Percentiles rank a stretch among this genome's conserved stretches.
Conservation (phyloP, 495 filamentous ascomycete genomes). For the Margaritispora aquatica region DNA sequence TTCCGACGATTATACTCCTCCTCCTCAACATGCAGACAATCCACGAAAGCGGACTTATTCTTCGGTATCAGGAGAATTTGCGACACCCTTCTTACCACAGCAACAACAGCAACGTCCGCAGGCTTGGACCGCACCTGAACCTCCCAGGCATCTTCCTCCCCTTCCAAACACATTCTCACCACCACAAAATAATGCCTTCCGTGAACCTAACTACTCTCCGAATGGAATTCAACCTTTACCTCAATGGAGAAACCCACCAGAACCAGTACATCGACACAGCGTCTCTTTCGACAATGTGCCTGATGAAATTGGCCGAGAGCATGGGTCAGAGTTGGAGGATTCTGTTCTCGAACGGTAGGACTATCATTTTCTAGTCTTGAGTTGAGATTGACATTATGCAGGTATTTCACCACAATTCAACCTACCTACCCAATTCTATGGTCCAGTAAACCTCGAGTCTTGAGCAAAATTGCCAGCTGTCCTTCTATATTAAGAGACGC, state of each 20-base stretch:
- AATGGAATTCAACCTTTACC: slow-evolving; percentile 38
- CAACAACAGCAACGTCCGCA: slow-evolving; percentile 36
- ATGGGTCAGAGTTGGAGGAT: slow-evolving; percentile 35
- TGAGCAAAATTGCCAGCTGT: slow-evolving; percentile 54
- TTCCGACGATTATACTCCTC: slow-evolving; percentile 45
- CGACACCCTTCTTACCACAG: slow-evolving; percentile 39
- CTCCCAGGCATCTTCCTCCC: slow-evolving; percentile 11
- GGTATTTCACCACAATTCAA: slow-evolving; percentile 68
- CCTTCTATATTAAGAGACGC: slow-evolving; percentile 58
- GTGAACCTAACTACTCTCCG: slow-evolving; percentile 27
- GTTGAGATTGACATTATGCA: slow-evolving; percentile 36
- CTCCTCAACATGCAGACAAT: slow-evolving; percentile 30
- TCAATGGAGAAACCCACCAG: slow-evolving; percentile 23
- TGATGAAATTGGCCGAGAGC: slow-evolving; percentile 25
- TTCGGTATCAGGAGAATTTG: slow-evolving; percentile 33
- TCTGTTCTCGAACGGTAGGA: slow-evolving; percentile 40
- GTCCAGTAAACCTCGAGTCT: slow-evolving; percentile 54
- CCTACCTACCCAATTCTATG: slow-evolving; percentile 70
- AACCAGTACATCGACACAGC: slow-evolving; percentile 25
- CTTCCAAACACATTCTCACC: not conserved
- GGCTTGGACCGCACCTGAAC: slow-evolving; percentile 6
- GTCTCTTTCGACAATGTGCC: slow-evolving; percentile 26
- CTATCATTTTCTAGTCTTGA: not conserved
- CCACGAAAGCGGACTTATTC: slow-evolving; percentile 48
- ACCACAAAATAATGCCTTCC: not conserved